phyloP scores from a whole-genome alignment of 2,329 filamentous ascomycete species.

The Apiospora pterosperma region DNA sequence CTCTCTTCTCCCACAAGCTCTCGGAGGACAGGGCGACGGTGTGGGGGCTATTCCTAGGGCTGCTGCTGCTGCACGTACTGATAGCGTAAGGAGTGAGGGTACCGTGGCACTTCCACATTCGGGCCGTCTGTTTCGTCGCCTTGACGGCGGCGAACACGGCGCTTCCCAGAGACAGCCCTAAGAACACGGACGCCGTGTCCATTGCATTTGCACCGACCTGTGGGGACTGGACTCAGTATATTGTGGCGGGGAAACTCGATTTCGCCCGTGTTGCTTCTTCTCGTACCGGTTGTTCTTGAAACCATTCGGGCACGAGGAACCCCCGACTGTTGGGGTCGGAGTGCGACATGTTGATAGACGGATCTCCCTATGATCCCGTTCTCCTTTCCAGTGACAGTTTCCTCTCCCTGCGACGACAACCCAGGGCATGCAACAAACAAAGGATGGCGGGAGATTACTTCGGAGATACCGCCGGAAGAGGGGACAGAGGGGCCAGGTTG shows the following conservation, averaged over 20 bases:
- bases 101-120: conserved; percentile 19
- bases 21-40: too few relatives aligned
- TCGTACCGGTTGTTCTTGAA: conserved; percentile 5
- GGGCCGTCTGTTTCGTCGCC: conserved; percentile 24
- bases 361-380: background rate
- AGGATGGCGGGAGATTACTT: too few relatives aligned
- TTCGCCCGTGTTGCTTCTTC: background rate
- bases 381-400: too few relatives aligned
- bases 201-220: too few relatives aligned
- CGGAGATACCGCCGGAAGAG: too few relatives aligned
- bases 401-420: too few relatives aligned
- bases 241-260: background rate
- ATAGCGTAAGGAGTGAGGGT: conserved; percentile 24
- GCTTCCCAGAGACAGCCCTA: conserved; percentile 26
- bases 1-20: conserved; percentile 15
- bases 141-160: conserved; percentile 23
- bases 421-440: too few relatives aligned
- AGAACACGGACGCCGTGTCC: conserved; percentile 25
- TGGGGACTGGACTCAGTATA: background rate
- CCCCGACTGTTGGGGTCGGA: conserved; percentile 1
- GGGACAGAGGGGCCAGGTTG: too few relatives aligned
- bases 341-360: background rate
- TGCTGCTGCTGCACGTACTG: background rate
- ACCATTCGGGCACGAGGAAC: conserved; percentile 7
- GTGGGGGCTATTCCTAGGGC: background rate